phyloP scores from a whole-genome alignment of 441 rosid species.

The Croton laevigatus region DNA sequence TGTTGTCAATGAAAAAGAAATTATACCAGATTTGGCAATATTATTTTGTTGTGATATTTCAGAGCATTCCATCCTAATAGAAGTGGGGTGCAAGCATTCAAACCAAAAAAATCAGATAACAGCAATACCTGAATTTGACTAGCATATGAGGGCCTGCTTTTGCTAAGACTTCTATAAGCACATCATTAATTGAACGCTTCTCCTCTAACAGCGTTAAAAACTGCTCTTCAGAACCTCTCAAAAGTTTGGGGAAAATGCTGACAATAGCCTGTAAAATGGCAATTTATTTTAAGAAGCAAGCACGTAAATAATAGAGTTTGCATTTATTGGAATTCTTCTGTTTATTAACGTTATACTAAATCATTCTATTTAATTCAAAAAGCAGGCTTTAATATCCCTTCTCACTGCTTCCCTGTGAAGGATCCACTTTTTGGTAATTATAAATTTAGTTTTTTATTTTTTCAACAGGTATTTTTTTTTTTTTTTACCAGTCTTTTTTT shows the following conservation, averaged over 20 bases:
- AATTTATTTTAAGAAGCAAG: constrained; percentile 13
- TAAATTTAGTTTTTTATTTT: too few relatives aligned
- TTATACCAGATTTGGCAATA: neutral
- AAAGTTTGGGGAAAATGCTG: constrained; percentile 64
- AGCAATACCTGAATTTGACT: constrained; percentile 60
- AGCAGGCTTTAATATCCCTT: neutral
- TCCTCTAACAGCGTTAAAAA: constrained; percentile 49
- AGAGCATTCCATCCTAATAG: neutral
- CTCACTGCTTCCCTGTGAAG: neutral
- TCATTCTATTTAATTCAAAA: neutral
- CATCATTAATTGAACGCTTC: constrained; percentile 42
- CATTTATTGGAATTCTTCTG: neutral
- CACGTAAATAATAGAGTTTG: neutral
- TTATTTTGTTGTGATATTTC: neutral
- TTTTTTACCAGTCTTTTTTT: too few relatives aligned
- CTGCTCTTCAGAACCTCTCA: constrained; percentile 75
- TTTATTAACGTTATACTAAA: neutral
- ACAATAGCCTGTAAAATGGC: constrained; percentile 49
- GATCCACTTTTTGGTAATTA: neutral
- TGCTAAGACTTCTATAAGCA: constrained; percentile 57
- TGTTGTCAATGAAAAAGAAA: neutral
- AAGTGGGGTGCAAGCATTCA: neutral
- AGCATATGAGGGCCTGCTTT: constrained; percentile 71
- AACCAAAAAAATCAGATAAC: constrained; percentile 5
- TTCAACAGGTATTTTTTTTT: neutral